Evolutionary conservation across 495 filamentous ascomycete genomes (phyloP).

Genomic region (Cairneyella variabilis): DNA sequence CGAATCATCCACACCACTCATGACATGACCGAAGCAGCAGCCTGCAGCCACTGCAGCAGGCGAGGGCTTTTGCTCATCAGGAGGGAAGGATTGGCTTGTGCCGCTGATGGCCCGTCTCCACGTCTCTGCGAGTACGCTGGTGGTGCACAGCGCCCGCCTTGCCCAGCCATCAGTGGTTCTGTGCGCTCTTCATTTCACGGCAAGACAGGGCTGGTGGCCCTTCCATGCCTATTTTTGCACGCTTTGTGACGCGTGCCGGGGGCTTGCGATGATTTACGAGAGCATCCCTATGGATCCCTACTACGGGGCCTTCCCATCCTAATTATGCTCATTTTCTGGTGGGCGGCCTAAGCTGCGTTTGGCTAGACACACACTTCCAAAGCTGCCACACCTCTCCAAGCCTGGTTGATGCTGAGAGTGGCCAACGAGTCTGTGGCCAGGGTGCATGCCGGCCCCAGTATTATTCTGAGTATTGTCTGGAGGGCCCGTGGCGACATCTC

Average conservation of each 20-base stretch:
- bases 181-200: constrained; percentile 7
- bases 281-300: too few species aligned
- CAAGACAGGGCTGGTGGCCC: constrained; percentile 3
- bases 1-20: constrained; percentile 1
- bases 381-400: too few species aligned
- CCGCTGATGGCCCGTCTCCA: constrained; percentile 8
- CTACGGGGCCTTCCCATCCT: too few species aligned
- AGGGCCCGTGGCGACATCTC: too few species aligned
- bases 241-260: neutral
- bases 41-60: constrained; percentile 3
- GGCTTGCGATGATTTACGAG: too few species aligned
- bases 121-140: neutral
- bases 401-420: too few species aligned
- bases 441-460: too few species aligned
- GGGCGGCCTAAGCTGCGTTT: too few species aligned
- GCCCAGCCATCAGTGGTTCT: constrained; percentile 21
- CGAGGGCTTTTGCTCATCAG: neutral
- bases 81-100: constrained; percentile 2
- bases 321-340: too few species aligned
- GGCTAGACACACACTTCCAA: too few species aligned
- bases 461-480: too few species aligned
- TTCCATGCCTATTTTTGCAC: neutral
- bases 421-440: too few species aligned
- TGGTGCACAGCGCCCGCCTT: constrained; percentile 4
- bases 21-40: constrained; percentile 7